Percentiles rank a stretch among this genome's conserved stretches.
Conservation (phyloP, 1,139 yeast genomes). For the Geotrichum europaeum region DNA sequence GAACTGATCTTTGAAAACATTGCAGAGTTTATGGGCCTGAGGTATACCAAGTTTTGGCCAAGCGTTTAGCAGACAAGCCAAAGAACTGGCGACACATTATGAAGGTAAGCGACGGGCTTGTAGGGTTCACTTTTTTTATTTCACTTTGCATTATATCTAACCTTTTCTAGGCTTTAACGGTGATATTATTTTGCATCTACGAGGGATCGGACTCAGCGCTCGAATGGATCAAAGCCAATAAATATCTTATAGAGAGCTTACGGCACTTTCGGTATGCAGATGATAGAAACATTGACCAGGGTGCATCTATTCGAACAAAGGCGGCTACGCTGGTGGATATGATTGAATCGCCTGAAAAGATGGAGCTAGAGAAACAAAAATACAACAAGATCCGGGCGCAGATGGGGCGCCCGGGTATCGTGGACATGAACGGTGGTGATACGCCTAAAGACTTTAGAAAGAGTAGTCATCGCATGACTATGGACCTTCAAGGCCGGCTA, state of each 20-base stretch:
- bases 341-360: conserved; percentile 28
- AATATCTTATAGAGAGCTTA: conserved; percentile 72
- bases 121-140: not conserved
- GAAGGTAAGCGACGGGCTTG: conserved; percentile 34
- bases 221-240: conserved; percentile 76
- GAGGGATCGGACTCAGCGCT: conserved; percentile 85
- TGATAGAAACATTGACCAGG: conserved; percentile 31
- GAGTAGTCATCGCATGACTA: conserved; percentile 10
- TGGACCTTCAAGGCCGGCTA: conserved; percentile 7
- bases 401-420: conserved; percentile 31
- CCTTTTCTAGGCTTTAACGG: conserved; percentile 52
- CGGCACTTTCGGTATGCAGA: conserved; percentile 39
- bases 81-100: conserved; percentile 84
- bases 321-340: conserved; percentile 29
- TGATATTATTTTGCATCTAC: conserved; percentile 77
- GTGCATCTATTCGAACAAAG: conserved; percentile 32
- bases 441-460: conserved; percentile 13
- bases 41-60: conserved; percentile 80
- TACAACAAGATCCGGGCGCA: conserved; percentile 30
- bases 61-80: conserved; percentile 80
- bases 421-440: conserved; percentile 23
- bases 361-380: conserved; percentile 30
- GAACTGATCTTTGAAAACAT: conserved; percentile 43
- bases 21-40: conserved; percentile 44
- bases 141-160: not conserved